These are phyloP conservation scores for Leptographium wingfieldii DNA, from an alignment of 2,329 filamentous ascomycete genomes.

Conservation along the genomic window DNA sequence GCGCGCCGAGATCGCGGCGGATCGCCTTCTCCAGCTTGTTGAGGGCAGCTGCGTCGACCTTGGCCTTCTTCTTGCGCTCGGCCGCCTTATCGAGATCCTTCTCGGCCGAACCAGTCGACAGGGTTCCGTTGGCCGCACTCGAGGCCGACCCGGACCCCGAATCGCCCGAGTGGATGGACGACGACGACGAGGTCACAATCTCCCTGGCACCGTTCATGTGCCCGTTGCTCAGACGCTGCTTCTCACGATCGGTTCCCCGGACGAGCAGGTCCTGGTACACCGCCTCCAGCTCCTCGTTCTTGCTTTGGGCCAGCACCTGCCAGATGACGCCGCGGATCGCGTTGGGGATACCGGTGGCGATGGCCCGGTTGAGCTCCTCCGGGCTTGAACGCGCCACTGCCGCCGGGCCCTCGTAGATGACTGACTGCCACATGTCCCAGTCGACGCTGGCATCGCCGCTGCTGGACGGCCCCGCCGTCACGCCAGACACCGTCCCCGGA, in stretches of 20 bases:
- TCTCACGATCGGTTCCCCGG: conserved; percentile 71
- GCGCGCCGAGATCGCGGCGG: conserved; percentile 75
- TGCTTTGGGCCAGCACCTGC: conserved; percentile 93
- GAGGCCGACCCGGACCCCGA: conserved; percentile 35
- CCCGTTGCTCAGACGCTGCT: conserved; percentile 39
- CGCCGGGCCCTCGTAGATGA: conserved; percentile 87
- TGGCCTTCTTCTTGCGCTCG: conserved; percentile 65
- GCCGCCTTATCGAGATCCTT: conserved; percentile 54
- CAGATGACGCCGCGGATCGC: conserved; percentile 97
- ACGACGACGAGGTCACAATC: conserved; percentile 59
- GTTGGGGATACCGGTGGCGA: conserved; percentile 84
- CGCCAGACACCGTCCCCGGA: conserved; percentile 75
- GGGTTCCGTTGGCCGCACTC: not conserved
- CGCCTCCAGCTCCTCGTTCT: conserved; percentile 76
- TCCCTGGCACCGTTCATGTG: conserved; percentile 48
- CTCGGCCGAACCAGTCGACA: conserved; percentile 34
- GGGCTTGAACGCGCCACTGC: conserved; percentile 79
- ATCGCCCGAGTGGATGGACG: conserved; percentile 68
- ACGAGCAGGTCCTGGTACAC: conserved; percentile 74
- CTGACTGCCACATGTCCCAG: conserved; percentile 95
- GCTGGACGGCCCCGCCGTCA: conserved; percentile 62
- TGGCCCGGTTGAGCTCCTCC: conserved; percentile 80
- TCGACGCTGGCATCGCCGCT: conserved; percentile 62
- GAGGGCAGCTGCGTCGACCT: conserved; percentile 61
- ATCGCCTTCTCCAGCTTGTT: conserved; percentile 85